phyloP scores from a whole-genome alignment of 306 rosid species.

The Castanea crenata region DNA sequence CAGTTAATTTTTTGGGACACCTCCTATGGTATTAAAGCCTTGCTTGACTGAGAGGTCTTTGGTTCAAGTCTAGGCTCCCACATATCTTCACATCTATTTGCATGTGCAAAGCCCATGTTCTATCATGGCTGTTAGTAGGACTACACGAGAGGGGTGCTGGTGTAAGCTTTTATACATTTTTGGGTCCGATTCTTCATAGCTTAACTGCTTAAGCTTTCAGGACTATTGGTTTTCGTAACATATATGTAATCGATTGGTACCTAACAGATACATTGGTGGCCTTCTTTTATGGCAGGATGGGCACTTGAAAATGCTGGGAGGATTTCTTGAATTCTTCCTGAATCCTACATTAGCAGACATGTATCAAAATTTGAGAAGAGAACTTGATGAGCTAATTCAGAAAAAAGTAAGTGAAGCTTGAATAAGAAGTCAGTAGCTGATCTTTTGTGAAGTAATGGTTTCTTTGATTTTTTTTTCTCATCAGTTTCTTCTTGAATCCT shows the following conservation, averaged over 20 bases:
- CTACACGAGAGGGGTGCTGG: neutral
- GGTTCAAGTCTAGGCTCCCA: neutral
- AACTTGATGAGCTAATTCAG: constrained; percentile 82
- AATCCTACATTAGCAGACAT: constrained; percentile 71
- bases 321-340: constrained; percentile 91
- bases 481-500: constrained; percentile 16
- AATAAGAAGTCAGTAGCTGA: neutral
- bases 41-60: neutral
- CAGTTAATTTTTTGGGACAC: neutral
- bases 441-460: neutral
- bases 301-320: constrained; percentile 90
- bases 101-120: neutral
- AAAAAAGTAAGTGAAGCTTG: constrained; percentile 58
- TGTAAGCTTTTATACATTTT: neutral
- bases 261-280: neutral
- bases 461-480: constrained; percentile 13
- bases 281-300: constrained; percentile 63
- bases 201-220: neutral
- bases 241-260: neutral
- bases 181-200: neutral
- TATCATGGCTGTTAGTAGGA: neutral
- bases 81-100: neutral
- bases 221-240: neutral
- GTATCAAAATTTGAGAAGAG: constrained; percentile 60
- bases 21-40: neutral